Percentiles rank a stretch among this genome's conserved stretches.
Evolutionary conservation across 495 filamentous ascomycete genomes (phyloP).

Genomic region (Lindgomyces ingoldianus): DNA sequence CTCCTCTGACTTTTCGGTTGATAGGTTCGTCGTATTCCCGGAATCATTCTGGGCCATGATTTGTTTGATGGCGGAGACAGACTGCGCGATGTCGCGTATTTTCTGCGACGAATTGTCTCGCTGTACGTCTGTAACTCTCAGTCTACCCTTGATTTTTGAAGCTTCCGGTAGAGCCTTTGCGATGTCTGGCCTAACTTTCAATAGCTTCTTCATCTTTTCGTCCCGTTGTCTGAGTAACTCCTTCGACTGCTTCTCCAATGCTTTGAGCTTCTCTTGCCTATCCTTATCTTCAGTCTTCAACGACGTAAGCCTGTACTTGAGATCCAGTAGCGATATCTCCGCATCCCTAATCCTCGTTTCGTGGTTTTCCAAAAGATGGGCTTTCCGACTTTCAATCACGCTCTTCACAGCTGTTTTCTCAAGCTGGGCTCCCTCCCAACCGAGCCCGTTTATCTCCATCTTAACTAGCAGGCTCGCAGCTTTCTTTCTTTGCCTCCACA

Average conservation of each 20-base stretch:
- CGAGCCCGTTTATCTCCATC: background rate
- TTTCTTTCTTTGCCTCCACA: conserved; percentile 13
- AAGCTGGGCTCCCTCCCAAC: background rate
- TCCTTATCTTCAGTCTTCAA: background rate
- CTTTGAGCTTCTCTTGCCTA: background rate
- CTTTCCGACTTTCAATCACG: background rate
- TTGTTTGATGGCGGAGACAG: too few species aligned
- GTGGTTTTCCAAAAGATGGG: background rate
- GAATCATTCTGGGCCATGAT: too few species aligned
- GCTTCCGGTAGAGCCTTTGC: too few species aligned
- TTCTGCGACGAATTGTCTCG: too few species aligned
- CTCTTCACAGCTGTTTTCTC: background rate
- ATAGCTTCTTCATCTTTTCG: too few species aligned
- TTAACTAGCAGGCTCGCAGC: background rate
- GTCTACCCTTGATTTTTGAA: too few species aligned
- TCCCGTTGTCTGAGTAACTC: background rate
- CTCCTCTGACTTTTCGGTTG: too few species aligned
- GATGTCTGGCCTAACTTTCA: too few species aligned
- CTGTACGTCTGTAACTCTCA: too few species aligned
- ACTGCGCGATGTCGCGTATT: too few species aligned
- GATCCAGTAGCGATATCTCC: too few species aligned
- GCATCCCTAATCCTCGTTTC: background rate
- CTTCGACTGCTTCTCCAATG: background rate
- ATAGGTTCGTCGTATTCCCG: too few species aligned
- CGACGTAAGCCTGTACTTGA: background rate